Evolutionary conservation across 352 stramenopile genomes (phyloP), one percentile per base, ranked within the genome.

Genomic region (Phytophthora vignae): DNA sequence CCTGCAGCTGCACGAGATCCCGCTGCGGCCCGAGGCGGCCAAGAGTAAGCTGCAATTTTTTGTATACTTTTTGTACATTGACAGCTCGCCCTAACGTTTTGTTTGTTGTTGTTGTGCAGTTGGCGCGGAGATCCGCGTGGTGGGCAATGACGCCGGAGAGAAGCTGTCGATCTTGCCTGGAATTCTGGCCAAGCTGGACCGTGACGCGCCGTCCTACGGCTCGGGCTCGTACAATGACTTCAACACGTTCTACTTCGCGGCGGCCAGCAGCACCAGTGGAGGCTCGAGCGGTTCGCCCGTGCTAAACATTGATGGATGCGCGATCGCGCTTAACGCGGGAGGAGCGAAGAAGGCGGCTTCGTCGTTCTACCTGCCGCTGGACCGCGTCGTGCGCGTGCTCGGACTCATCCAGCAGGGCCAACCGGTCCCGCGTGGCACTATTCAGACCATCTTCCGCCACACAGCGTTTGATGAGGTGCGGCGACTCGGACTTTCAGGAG

Each of bases 221-320:
- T 92, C 83, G 3, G 83, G 70, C 40, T 88, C 83, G 17, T 98
- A 98, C 85, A 96, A 96, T 38, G 94, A 98, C 69, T 96, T 97
- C 64, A 97, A 97, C 69, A 98, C 92, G 21, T 98, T 98, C 55
- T 98, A 98, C 76, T 96, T 94, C 70, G 87, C 86, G 8, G 92
- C 93, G 0, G 91, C 91, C 2, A 95, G 86, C 67, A 95, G 83
- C 59, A 98, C 92, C 6, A 96, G 85, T 0, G 93, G 93, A 29
- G 93, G 93, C 4, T 97, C 88, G 0, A 98, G 91, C 42, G 93
- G 93, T 15, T 96, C 85, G 10, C 93, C 93, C 8, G 93, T 98
- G 52, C 78, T 98, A 15, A 91, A 96, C 70, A 90, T 93, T 53
- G 80, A 95, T 36, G 92, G 92, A 33, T 89, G 91, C 48, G 94